These are phyloP conservation scores for Kwoniella sp. DNA, from an alignment of 768 basidiomycete genomes.

Conservation along the genomic window DNA sequence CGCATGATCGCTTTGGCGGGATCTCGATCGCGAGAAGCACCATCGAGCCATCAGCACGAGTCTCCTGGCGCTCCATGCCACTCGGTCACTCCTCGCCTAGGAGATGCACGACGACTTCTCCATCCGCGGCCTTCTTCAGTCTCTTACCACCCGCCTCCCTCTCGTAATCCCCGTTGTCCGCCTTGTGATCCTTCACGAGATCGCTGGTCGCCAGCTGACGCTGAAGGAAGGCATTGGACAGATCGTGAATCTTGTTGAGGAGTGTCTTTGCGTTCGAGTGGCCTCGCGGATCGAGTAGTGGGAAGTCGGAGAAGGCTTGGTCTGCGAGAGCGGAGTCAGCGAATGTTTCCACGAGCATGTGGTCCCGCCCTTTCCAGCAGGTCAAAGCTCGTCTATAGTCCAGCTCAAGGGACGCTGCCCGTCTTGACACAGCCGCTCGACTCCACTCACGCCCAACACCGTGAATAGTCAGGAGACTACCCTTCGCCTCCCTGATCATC, in stretches of 20 bases:
- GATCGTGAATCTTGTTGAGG: slow-evolving; percentile 31
- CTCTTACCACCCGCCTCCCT: slow-evolving; percentile 27
- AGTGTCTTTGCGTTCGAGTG: slow-evolving; percentile 14
- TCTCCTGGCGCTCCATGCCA: no score
- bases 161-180: slow-evolving; percentile 28
- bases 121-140: slow-evolving; percentile 24
- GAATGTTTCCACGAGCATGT: no score
- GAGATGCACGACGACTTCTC: slow-evolving; percentile 41
- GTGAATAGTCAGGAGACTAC: slow-evolving; percentile 32
- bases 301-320: slow-evolving; percentile 48
- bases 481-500: slow-evolving; percentile 52
- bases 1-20: no score
- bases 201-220: slow-evolving; percentile 10
- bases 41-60: no score
- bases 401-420: no score
- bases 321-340: slow-evolving; percentile 23
- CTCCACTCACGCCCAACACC: slow-evolving; percentile 37
- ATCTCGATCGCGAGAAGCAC: no score
- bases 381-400: no score
- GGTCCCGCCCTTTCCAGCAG: no score
- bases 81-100: slow-evolving; percentile 14
- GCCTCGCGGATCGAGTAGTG: slow-evolving; percentile 30
- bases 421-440: no score
- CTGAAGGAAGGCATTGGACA: slow-evolving; percentile 34
- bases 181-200: slow-evolving; percentile 23